Base-by-base conservation (phyloP, 345 rosid species). In the Punica granatum region DNA sequence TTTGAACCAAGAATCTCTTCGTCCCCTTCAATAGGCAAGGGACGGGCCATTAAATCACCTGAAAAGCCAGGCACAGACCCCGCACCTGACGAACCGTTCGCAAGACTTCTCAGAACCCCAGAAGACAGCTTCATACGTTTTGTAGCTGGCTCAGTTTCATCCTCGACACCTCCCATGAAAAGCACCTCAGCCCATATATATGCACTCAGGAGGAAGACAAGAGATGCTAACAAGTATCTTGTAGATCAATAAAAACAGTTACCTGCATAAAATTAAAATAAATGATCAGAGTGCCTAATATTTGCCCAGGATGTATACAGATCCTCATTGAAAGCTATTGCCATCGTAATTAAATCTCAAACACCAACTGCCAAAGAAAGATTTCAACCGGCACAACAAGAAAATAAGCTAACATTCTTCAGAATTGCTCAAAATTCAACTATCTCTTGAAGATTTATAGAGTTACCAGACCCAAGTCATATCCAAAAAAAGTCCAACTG, bases 111-210 rank as follows among this genome's bases (percentile, higher is more conserved):
- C 70, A 74, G 42, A 53, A 74, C 78, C 67, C 74, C 73, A 35
- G 79, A 70, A 44, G 84, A 77, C 46, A 84, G 41, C 76, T 80
- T 84, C 82, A 79, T 74, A 60, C 84, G 86, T 70, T 84, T 84
- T 74, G 77, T 77, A 76, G 84, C 84, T 74, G 84, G 88, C 78
- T 81, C 86, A 70, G 49, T 72, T 36, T 82, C 82, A 79, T 84
- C 88, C 80, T 76, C 82, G 77, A 76, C 80, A 80, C 85, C 86
- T 84, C 86, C 86, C 88, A 82, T 84, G 85, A 81, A 84, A 81
- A 70, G 75, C 78, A 74, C 81, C 81, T 84, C 84, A 84, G 84
- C 86, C 88, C 88, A 84, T 84, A 84, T 76, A 78, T 79, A 43
- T 72, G 60, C 51, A 64, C 37, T 28, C 46, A 68, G 46, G 56